phyloP scores from a whole-genome alignment of 805 yeast genomes.

The Ogataea haglerorum region DNA sequence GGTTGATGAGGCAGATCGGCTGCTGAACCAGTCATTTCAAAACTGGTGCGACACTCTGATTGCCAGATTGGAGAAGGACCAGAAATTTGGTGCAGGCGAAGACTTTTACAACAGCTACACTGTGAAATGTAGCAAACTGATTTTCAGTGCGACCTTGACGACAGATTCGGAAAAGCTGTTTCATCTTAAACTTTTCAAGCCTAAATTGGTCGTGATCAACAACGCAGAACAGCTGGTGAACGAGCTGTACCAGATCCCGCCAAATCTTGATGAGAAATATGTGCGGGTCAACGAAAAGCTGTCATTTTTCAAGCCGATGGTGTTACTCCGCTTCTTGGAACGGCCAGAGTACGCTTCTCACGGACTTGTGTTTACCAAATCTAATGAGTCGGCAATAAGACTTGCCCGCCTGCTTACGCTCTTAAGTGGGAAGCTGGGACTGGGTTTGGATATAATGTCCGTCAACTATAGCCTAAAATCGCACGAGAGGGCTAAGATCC shows the following conservation, averaged over 20 bases:
- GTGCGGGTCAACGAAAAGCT: conserved; percentile 31
- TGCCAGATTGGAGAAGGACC: conserved; percentile 34
- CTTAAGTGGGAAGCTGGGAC: conserved; percentile 31
- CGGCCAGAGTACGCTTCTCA: conserved; percentile 32
- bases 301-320: conserved; percentile 64
- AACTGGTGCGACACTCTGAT: conserved; percentile 77
- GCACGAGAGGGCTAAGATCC: conserved; percentile 49
- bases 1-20: conserved; percentile 79
- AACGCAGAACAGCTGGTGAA: conserved; percentile 40
- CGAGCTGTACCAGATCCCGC: conserved; percentile 63
- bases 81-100: conserved; percentile 25
- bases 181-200: conserved; percentile 62
- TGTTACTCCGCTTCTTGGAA: conserved; percentile 54
- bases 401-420: conserved; percentile 57
- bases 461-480: conserved; percentile 59
- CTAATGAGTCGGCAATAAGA: conserved; percentile 86
- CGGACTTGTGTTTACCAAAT: conserved; percentile 63
- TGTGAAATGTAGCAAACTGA: conserved; percentile 52
- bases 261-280: conserved; percentile 37
- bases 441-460: conserved; percentile 35
- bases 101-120: conserved; percentile 35
- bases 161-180: conserved; percentile 87
- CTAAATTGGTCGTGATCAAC: conserved; percentile 74
- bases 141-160: conserved; percentile 91
- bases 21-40: conserved; percentile 85